These are phyloP conservation scores for Sporothrix luriei DNA, from an alignment of 2,329 filamentous ascomycete genomes.

Conservation along the genomic window DNA sequence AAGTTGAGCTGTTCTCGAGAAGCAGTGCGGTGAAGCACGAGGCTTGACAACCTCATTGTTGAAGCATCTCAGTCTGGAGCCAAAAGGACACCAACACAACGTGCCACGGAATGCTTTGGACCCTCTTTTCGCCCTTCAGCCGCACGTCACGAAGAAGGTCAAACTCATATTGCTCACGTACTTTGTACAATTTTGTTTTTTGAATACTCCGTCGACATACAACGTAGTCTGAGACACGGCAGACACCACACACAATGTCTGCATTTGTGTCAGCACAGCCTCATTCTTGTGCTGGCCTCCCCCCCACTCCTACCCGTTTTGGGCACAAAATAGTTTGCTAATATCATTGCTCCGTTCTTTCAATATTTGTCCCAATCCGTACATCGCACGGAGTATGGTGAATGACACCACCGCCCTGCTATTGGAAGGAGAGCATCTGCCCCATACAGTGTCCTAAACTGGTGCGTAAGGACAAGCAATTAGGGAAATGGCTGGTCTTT, in stretches of 20 bases:
- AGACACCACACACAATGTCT: background rate
- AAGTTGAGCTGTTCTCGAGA: background rate
- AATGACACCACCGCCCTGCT: background rate
- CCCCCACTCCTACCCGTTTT: conserved; percentile 4
- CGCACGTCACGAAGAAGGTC: background rate
- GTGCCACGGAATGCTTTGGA: background rate
- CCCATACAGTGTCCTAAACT: too few relatives aligned
- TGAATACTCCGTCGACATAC: background rate
- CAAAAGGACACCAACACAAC: too few relatives aligned
- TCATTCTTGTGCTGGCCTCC: background rate
- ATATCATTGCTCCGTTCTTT: background rate
- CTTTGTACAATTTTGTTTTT: background rate
- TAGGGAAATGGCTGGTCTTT: too few relatives aligned
- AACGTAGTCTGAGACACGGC: background rate
- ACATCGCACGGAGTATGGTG: background rate
- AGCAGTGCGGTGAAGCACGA: background rate
- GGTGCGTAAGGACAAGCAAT: background rate
- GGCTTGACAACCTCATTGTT: background rate
- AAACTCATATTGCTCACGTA: background rate
- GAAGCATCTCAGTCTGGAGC: background rate
- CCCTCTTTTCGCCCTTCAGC: conserved; percentile 9
- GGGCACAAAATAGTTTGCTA: conserved; percentile 6
- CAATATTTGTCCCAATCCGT: conserved; percentile 24
- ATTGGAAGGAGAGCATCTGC: background rate
- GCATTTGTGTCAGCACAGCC: background rate